Evolutionary conservation across 176 grass and related monocot species (phyloP).

Genomic region (Hyparrhenia diplandra): DNA sequence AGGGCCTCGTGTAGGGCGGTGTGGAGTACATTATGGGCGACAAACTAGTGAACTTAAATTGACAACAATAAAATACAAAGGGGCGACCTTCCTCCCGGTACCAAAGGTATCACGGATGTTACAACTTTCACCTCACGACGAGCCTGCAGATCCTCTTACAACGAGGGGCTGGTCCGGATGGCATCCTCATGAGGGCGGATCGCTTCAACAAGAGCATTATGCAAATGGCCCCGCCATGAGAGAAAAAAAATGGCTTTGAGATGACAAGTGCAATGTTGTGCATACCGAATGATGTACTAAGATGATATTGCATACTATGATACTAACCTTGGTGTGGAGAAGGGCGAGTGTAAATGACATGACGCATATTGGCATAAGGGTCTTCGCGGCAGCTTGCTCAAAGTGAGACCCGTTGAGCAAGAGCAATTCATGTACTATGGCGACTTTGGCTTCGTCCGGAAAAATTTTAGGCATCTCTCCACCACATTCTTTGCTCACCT

Average conservation of each 20-base stretch:
- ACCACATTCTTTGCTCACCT: slow-evolving; percentile 98
- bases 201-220: slow-evolving; percentile 44
- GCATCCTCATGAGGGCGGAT: slow-evolving; percentile 62
- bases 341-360: slow-evolving; percentile 80
- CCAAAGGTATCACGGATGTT: slow-evolving; percentile 17
- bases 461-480: slow-evolving; percentile 80
- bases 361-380: slow-evolving; percentile 84
- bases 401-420: slow-evolving; percentile 50
- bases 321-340: slow-evolving; percentile 57
- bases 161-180: slow-evolving; percentile 62
- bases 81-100: slow-evolving; percentile 3
- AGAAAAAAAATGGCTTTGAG: background rate
- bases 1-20: slow-evolving; percentile 28
- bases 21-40: slow-evolving; percentile 36
- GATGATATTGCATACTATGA: background rate
- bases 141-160: slow-evolving; percentile 81
- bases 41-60: slow-evolving; percentile 44
- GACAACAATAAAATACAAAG: slow-evolving; percentile 28
- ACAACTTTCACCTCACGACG: slow-evolving; percentile 55
- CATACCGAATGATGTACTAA: background rate
- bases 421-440: slow-evolving; percentile 64
- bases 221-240: slow-evolving; percentile 42
- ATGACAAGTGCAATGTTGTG: background rate
- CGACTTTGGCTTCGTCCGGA: slow-evolving; percentile 58
- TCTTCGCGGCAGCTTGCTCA: slow-evolving; percentile 88